Evolutionary conservation across 805 yeast genomes (phyloP).

Genomic region (Suhomyces prunicola): DNA sequence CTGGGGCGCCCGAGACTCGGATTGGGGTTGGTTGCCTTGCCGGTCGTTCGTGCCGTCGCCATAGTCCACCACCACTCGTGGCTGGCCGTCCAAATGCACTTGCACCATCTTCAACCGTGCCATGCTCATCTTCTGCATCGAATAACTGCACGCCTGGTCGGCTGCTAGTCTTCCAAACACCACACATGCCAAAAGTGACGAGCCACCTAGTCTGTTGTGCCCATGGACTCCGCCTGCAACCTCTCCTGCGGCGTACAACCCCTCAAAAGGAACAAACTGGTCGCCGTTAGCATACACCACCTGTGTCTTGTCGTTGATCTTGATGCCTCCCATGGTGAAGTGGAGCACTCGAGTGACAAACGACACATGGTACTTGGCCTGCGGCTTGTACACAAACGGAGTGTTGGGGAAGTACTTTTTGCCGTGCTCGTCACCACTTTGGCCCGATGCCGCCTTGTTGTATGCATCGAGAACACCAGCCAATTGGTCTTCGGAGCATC

Average conservation of each 20-base stretch:
- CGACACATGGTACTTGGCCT: conserved; percentile 47
- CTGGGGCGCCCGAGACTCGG: background rate
- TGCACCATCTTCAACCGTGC: conserved; percentile 41
- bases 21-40: background rate
- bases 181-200: conserved; percentile 43
- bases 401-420: conserved; percentile 48
- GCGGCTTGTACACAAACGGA: conserved; percentile 35
- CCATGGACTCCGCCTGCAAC: conserved; percentile 48
- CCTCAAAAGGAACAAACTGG: conserved; percentile 26
- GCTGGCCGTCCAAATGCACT: conserved; percentile 40
- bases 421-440: conserved; percentile 38
- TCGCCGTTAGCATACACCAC: conserved; percentile 28
- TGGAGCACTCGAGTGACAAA: conserved; percentile 57
- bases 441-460: conserved; percentile 41
- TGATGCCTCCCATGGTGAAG: conserved; percentile 70
- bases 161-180: conserved; percentile 45
- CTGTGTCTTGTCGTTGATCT: conserved; percentile 46
- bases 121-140: conserved; percentile 25
- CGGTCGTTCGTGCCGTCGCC: conserved; percentile 1
- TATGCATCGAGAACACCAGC: conserved; percentile 35
- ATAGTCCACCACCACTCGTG: conserved; percentile 35
- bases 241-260: conserved; percentile 44
- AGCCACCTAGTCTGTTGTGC: conserved; percentile 43
- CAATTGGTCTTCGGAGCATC: conserved; percentile 27
- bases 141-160: conserved; percentile 36